Evolutionary conservation across 1,284 basidiomycete genomes (phyloP).

Genomic region (Ceratobasidium sp.): DNA sequence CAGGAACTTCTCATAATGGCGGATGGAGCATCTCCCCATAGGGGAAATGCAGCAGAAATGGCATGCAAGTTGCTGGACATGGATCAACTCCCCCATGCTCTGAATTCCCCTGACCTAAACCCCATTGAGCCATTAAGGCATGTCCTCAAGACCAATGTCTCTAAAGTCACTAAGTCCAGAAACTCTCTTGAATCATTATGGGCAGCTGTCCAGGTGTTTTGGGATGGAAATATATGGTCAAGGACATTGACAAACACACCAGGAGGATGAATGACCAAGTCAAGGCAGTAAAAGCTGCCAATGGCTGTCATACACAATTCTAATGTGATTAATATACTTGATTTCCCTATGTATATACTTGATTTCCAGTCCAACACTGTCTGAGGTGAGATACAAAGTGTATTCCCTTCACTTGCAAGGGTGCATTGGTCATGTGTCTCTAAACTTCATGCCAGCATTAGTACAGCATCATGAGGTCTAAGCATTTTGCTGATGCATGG

Average conservation of each 20-base stretch:
- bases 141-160: not conserved
- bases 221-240: not conserved
- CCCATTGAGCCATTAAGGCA: slow-evolving; percentile 10
- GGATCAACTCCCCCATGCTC: slow-evolving; percentile 2
- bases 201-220: not conserved
- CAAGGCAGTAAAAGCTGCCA: not conserved
- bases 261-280: not conserved
- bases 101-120: slow-evolving; percentile 9
- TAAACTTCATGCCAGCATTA: no score
- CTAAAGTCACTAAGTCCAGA: not conserved
- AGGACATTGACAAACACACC: not conserved
- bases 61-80: not conserved
- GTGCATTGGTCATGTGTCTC: no score
- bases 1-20: not conserved
- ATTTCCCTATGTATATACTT: no score
- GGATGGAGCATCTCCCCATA: not conserved
- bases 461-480: no score
- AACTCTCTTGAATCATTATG: not conserved
- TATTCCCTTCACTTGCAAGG: no score
- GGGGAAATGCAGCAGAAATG: not conserved
- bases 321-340: not conserved
- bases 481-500: no score
- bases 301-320: not conserved
- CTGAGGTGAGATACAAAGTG: no score
- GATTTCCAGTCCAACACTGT: no score